Evolutionary conservation across 2,329 filamentous ascomycete species (phyloP).

Genomic region (Byssoonygena ceratinophila): DNA sequence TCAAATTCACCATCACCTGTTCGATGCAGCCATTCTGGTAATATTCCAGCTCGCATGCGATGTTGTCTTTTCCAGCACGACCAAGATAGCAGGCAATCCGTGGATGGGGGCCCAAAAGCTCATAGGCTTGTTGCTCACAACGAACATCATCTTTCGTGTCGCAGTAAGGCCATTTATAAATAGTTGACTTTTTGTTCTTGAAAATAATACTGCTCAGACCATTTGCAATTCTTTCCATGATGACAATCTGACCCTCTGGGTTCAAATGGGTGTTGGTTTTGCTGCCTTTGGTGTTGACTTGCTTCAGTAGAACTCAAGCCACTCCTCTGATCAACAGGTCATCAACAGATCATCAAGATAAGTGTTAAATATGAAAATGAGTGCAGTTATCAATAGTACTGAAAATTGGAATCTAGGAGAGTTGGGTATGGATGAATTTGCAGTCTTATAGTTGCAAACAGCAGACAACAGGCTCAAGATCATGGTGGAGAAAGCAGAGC

Average conservation of each 20-base stretch:
- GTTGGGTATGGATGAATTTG: background rate
- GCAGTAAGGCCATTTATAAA: constrained; percentile 1
- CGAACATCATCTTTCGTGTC: background rate
- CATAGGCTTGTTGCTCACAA: constrained; percentile 6
- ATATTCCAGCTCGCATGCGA: constrained; percentile 8
- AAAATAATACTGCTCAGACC: constrained; percentile 1
- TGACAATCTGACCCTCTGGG: background rate
- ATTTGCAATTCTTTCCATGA: constrained; percentile 1
- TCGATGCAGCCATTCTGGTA: constrained; percentile 9
- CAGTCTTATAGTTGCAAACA: background rate
- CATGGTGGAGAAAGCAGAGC: background rate
- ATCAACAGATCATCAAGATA: too few species aligned
- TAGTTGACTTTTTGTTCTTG: background rate
- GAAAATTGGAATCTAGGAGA: background rate
- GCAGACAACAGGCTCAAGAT: background rate
- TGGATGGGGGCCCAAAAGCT: constrained; percentile 5
- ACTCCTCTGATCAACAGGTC: too few species aligned
- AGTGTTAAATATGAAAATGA: too few species aligned
- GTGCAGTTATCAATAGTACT: too few species aligned
- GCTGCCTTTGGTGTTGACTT: background rate
- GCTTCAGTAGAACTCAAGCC: too few species aligned
- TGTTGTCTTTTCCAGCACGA: background rate
- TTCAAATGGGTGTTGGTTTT: background rate
- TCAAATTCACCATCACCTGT: constrained; percentile 6
- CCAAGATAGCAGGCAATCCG: constrained; percentile 6